Evolutionary conservation across 305 asterid genomes (phyloP).

Genomic region (Fraxinus greggii): DNA sequence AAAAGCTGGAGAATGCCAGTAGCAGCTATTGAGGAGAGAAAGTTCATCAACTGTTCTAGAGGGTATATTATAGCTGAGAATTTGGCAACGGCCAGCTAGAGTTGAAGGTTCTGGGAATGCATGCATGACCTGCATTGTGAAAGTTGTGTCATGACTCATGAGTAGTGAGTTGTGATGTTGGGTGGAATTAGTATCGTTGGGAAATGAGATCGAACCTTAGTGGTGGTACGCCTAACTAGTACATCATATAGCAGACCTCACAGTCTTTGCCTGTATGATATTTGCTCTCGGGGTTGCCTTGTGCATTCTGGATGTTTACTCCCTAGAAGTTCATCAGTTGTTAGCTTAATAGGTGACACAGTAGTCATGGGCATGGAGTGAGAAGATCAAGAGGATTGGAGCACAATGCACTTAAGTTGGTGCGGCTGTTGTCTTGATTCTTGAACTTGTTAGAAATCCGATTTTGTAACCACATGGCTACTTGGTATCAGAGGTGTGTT

Average conservation of each 20-base stretch:
- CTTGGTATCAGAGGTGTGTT: not conserved
- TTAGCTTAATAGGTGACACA: not conserved
- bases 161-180: not conserved
- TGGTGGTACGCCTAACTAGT: not conserved
- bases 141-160: not conserved
- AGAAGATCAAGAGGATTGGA: not conserved
- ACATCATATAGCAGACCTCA: not conserved
- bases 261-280: not conserved
- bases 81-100: not conserved
- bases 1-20: not conserved
- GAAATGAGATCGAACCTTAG: not conserved
- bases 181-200: not conserved
- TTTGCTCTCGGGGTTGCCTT: not conserved
- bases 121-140: not conserved
- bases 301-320: not conserved
- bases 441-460: not conserved
- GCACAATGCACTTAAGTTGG: not conserved
- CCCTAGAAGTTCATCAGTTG: not conserved
- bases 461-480: not conserved
- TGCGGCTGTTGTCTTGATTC: not conserved
- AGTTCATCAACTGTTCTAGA: not conserved
- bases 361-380: not conserved
- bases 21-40: not conserved
- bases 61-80: not conserved
- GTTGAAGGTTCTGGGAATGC: not conserved